phyloP scores from a whole-genome alignment of 257 asterid species.

The Salvia splendens region DNA sequence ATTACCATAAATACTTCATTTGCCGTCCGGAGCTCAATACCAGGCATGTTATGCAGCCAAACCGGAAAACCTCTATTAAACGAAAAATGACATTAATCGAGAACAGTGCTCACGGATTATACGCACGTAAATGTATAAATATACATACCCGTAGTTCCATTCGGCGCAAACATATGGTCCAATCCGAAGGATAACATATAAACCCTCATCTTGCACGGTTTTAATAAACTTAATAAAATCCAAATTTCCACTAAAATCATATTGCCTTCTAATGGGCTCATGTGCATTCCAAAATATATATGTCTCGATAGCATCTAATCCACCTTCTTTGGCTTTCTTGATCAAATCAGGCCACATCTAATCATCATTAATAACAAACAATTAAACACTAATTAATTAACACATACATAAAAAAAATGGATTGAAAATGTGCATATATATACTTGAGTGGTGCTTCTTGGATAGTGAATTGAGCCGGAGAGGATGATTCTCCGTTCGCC shows the following conservation, averaged over 20 bases:
- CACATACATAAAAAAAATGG: neutral
- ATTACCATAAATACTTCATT: conserved; percentile 62
- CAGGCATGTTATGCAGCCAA: conserved; percentile 70
- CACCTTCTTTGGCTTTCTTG: conserved; percentile 70
- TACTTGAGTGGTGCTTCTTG: conserved; percentile 64
- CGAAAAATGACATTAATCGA: neutral
- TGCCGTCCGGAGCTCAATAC: conserved; percentile 55
- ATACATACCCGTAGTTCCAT: conserved; percentile 74
- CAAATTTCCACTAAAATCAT: conserved; percentile 63
- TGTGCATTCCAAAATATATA: conserved; percentile 86
- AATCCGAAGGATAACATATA: conserved; percentile 65
- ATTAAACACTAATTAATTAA: neutral
- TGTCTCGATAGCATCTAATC: conserved; percentile 76
- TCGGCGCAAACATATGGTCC: conserved; percentile 92
- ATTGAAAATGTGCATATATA: too few relatives aligned
- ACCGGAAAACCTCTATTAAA: conserved; percentile 68
- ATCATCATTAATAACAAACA: neutral
- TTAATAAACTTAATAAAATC: conserved; percentile 68
- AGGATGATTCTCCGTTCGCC: conserved; percentile 55
- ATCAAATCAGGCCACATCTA: conserved; percentile 91
- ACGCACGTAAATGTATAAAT: too few relatives aligned
- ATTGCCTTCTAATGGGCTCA: conserved; percentile 62
- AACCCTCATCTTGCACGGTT: conserved; percentile 57
- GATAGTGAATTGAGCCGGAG: conserved; percentile 80
- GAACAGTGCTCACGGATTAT: too few relatives aligned